Evolutionary conservation across 164 flowering plant species (phyloP).

Genomic region (Macadamia integrifolia): DNA sequence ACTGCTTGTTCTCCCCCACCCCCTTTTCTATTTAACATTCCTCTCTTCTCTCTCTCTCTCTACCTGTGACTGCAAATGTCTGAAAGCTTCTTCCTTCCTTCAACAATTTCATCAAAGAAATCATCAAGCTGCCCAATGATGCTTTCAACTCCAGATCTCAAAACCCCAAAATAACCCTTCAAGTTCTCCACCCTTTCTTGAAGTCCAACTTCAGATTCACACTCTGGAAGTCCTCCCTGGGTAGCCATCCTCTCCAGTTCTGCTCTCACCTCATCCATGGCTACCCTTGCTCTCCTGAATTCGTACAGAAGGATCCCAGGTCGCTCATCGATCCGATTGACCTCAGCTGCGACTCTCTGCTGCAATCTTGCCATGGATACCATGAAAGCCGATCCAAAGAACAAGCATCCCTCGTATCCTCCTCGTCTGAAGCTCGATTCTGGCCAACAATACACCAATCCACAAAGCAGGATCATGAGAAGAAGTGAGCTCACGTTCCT

Average conservation of each 20-base stretch:
- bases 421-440: slow-evolving; percentile 40
- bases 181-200: slow-evolving; percentile 65
- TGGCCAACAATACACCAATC: slow-evolving; percentile 67
- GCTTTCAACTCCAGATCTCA: slow-evolving; percentile 68
- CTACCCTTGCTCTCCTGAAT: slow-evolving; percentile 46
- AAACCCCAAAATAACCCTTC: slow-evolving; percentile 54
- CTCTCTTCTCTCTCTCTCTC: slow-evolving; percentile 7
- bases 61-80: slow-evolving; percentile 89
- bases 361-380: slow-evolving; percentile 61
- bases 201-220: slow-evolving; percentile 40
- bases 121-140: slow-evolving; percentile 82
- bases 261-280: slow-evolving; percentile 67
- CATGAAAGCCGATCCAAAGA: slow-evolving; percentile 72
- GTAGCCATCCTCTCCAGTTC: slow-evolving; percentile 50
- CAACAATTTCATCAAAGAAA: slow-evolving; percentile 96
- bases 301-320: slow-evolving; percentile 63
- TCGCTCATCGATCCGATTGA: slow-evolving; percentile 38
- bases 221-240: slow-evolving; percentile 29
- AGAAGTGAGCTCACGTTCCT: slow-evolving; percentile 75
- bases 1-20: slow-evolving; percentile 6
- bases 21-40: neutral
- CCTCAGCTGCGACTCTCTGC: slow-evolving; percentile 63
- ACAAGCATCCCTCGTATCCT: slow-evolving; percentile 54
- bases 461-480: slow-evolving; percentile 66
- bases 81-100: slow-evolving; percentile 83